Evolutionary conservation across 495 filamentous ascomycete species (phyloP).

Genomic region (Aspergillus cavernicola): DNA sequence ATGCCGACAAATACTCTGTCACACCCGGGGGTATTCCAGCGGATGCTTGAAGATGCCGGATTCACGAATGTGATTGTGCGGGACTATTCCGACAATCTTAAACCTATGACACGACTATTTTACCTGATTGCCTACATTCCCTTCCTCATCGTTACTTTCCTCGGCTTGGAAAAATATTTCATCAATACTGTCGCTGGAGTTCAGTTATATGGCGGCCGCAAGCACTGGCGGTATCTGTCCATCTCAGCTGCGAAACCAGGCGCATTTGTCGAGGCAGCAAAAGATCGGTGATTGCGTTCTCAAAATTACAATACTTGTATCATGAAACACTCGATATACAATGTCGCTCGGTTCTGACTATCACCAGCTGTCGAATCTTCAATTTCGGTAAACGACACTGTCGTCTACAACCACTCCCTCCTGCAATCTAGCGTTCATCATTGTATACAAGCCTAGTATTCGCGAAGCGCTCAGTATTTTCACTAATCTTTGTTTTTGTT

Average conservation of each 20-base stretch:
- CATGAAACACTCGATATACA: no score
- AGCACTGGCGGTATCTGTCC: conserved; percentile 34
- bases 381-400: no score
- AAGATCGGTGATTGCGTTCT: not conserved
- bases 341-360: no score
- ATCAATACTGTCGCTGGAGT: conserved; percentile 47
- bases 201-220: conserved; percentile 31
- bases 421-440: no score
- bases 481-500: no score
- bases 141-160: conserved; percentile 43
- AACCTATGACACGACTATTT: conserved; percentile 50
- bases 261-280: not conserved
- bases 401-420: no score
- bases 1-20: conserved; percentile 45
- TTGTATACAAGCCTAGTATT: no score
- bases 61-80: conserved; percentile 46
- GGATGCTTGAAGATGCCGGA: conserved; percentile 46
- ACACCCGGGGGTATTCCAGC: conserved; percentile 25
- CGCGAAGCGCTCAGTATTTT: no score
- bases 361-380: no score
- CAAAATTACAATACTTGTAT: no score
- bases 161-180: conserved; percentile 43
- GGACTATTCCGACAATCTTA: conserved; percentile 48
- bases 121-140: conserved; percentile 50
- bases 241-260: conserved; percentile 35